Conservation (phyloP, 139 green algal genomes). For the Monoraphidium neglectum region DNA sequence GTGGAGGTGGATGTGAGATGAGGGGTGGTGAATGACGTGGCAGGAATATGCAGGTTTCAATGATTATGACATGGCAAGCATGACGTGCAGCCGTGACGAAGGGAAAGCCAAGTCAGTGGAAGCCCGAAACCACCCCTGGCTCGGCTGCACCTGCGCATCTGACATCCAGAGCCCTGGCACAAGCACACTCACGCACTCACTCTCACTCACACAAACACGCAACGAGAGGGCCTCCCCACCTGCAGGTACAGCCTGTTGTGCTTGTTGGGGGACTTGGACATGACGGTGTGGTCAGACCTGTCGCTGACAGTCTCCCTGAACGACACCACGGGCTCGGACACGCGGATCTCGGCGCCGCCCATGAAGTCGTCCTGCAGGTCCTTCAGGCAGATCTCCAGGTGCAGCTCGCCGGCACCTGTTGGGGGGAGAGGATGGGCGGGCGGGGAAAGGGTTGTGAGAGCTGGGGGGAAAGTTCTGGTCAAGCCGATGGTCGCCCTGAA, state of each 20-base stretch:
- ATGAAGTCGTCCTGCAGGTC: slow-evolving; percentile 99
- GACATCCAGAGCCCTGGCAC: too few species aligned
- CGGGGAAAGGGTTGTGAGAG: too few species aligned
- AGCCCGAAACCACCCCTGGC: too few species aligned
- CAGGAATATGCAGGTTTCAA: not conserved
- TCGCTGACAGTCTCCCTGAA: slow-evolving; percentile 96
- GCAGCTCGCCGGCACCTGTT: slow-evolving; percentile 95
- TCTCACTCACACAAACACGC: not conserved
- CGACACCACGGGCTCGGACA: slow-evolving; percentile 97
- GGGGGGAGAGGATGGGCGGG: too few species aligned
- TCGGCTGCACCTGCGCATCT: too few species aligned
- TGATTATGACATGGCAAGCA: not conserved
- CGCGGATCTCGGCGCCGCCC: slow-evolving; percentile 87
- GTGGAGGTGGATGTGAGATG: not conserved
- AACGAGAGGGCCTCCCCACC: slow-evolving; percentile 9
- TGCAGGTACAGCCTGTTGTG: slow-evolving; percentile 99
- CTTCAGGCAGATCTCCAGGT: slow-evolving; percentile 99
- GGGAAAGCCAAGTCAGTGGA: too few species aligned
- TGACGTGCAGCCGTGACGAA: too few species aligned
- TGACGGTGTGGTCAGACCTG: slow-evolving; percentile 88
- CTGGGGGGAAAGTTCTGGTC: too few species aligned
- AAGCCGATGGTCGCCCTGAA: too few species aligned
- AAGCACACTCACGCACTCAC: not conserved
- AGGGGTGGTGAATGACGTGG: not conserved
- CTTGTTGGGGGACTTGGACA: slow-evolving; percentile 99